Conservation (phyloP, 805 yeast species). For the Peterozyma toletana region DNA sequence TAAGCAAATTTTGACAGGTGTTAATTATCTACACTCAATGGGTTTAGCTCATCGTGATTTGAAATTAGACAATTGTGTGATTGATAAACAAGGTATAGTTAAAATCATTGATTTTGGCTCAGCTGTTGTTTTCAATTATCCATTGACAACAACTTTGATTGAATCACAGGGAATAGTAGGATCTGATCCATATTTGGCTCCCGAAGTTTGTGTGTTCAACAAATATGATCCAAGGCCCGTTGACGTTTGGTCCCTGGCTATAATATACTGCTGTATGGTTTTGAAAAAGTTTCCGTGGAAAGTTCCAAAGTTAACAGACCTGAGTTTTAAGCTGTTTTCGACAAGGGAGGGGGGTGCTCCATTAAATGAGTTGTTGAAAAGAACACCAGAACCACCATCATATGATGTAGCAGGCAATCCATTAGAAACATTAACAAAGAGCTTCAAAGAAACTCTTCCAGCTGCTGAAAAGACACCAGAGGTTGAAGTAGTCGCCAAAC, state of each 20-base stretch:
- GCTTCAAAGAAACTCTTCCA: constrained; percentile 10
- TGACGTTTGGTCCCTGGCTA: constrained; percentile 90
- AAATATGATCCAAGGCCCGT: constrained; percentile 90
- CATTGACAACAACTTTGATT: constrained; percentile 63
- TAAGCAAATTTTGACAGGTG: constrained; percentile 77
- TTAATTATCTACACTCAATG: constrained; percentile 71
- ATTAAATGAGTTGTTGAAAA: constrained; percentile 52
- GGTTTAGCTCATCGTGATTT: constrained; percentile 91
- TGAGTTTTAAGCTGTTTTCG: constrained; percentile 77
- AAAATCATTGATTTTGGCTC: constrained; percentile 91
- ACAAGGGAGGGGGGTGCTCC: constrained; percentile 65
- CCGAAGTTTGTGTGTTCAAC: constrained; percentile 79
- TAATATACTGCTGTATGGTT: constrained; percentile 88
- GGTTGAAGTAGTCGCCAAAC: not conserved
- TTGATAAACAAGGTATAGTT: constrained; percentile 74
- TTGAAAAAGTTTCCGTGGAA: constrained; percentile 93
- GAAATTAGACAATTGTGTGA: constrained; percentile 89
- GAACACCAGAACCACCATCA: constrained; percentile 41
- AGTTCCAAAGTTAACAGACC: constrained; percentile 75
- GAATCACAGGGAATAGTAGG: constrained; percentile 85
- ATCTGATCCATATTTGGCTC: constrained; percentile 85
- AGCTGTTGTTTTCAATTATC: constrained; percentile 86
- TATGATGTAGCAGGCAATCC: constrained; percentile 12
- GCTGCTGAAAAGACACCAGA: not conserved
- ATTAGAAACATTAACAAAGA: constrained; percentile 6